Evolutionary conservation across 345 rosid species (phyloP), one percentile per base, ranked within the genome.

Genomic region (Tarenaya hassleriana): DNA sequence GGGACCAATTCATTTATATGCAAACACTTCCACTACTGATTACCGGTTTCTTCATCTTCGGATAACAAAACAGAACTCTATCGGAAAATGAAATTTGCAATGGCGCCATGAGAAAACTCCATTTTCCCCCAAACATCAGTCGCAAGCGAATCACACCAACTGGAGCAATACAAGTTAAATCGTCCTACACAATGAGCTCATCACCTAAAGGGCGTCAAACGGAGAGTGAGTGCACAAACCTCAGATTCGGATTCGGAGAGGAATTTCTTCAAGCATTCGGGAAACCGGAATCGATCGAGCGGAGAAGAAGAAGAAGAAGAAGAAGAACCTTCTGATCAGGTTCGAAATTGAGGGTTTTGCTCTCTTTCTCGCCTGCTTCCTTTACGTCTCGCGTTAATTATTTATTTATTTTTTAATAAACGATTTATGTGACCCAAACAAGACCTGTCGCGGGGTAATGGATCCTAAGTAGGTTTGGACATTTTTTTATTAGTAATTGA

Each of bases 211-310:
- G 13, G 3, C 10, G 21, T 9, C 11, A 35, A 2, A 10, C 27
- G 14, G n/a, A 7, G 31, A 50, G 16, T 27, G 7, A 49, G 17
- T 21, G 33, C 1, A 18, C 46, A 42, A 14, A 80, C 96, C 95
- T 76, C 69, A 62, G 82, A 24, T 52, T 70, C 58, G 14, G 95
- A 78, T 73, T 82, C 88, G 8, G 79, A 68, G 6, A 63, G 76
- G 41, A 90, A 60, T 70, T 84, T 86, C 73, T 84, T 84, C 48
- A 84, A 72, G 38, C 94, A 72, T 59, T 78, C 81, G 47, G 80
- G 66, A 61, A 86, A 78, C 39, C 86, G 84, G 50, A 35, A 67
- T 50, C 73, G 71, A 8, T 74, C 66, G 42, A 88, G 85, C 16
- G 51, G 70, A 62, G 88, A 92, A 3, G 85, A 15, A 40, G 95